phyloP scores from a whole-genome alignment of 2,329 filamentous ascomycete species.

The Keithomyces neogunnii region DNA sequence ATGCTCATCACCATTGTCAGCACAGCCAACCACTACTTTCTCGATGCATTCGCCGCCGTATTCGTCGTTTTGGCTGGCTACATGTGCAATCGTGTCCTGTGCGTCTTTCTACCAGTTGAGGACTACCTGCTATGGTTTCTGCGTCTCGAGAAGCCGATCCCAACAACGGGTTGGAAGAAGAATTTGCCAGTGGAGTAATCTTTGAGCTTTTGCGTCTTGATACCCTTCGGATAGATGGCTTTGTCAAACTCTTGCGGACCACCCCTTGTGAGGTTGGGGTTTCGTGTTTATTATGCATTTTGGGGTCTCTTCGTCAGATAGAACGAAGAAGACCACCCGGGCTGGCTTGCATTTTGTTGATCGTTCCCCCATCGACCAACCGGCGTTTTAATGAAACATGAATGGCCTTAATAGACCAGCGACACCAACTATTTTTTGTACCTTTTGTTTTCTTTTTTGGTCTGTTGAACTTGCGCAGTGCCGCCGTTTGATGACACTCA shows the following conservation, averaged over 20 bases:
- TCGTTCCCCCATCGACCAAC: background rate
- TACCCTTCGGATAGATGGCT: background rate
- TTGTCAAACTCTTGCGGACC: background rate
- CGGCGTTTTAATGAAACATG: background rate
- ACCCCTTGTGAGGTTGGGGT: background rate
- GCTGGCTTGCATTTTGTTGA: background rate
- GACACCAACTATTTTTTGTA: too few species aligned
- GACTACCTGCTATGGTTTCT: conserved; percentile 55
- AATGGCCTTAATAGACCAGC: too few species aligned
- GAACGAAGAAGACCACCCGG: background rate
- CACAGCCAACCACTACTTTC: conserved; percentile 54
- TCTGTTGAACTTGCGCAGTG: too few species aligned
- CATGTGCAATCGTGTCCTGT: conserved; percentile 38
- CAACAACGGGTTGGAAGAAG: conserved; percentile 29
- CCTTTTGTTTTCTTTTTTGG: too few species aligned
- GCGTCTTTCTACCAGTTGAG: conserved; percentile 54
- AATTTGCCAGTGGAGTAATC: conserved; percentile 9
- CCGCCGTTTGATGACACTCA: too few species aligned
- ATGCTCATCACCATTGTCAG: conserved; percentile 50
- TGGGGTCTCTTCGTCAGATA: background rate
- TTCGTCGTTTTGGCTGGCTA: conserved; percentile 53
- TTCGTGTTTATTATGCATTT: background rate
- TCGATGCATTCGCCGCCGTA: conserved; percentile 56
- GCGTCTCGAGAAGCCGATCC: conserved; percentile 54
- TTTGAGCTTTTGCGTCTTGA: background rate